These are phyloP conservation scores for Cladosporium halotolerans DNA, from an alignment of 2,329 filamentous ascomycete genomes.

Conservation along the genomic window DNA sequence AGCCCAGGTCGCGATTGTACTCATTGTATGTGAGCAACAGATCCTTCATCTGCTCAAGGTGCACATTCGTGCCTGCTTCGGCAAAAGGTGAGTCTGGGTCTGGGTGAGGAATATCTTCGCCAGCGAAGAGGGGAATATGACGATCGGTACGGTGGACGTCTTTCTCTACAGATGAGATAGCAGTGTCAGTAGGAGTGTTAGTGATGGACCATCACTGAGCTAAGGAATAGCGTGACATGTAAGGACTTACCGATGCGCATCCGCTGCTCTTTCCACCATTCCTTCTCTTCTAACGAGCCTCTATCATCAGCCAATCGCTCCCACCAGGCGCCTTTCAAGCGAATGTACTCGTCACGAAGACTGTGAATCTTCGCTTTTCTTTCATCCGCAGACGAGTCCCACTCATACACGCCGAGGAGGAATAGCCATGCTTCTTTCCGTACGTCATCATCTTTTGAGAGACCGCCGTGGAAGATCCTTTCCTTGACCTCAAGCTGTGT, in stretches of 20 bases:
- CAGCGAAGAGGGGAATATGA: slow-evolving; percentile 87
- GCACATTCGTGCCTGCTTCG: slow-evolving; percentile 87
- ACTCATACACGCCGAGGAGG: slow-evolving; percentile 82
- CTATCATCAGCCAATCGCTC: slow-evolving; percentile 80
- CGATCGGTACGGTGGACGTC: slow-evolving; percentile 97
- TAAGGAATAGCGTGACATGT: background rate
- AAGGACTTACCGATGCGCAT: slow-evolving; percentile 73
- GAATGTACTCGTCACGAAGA: slow-evolving; percentile 85
- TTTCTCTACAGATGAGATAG: slow-evolving; percentile 67
- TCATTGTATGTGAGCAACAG: slow-evolving; percentile 99
- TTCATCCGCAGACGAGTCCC: slow-evolving; percentile 85
- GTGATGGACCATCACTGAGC: slow-evolving; percentile 8
- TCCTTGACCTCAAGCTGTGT: slow-evolving; percentile 94
- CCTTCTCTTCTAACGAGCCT: slow-evolving; percentile 71
- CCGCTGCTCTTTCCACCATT: slow-evolving; percentile 96
- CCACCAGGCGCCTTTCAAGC: slow-evolving; percentile 94
- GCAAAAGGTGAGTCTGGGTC: slow-evolving; percentile 95
- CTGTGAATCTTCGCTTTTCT: slow-evolving; percentile 76
- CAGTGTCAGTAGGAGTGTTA: slow-evolving; percentile 36
- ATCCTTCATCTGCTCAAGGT: slow-evolving; percentile 98
- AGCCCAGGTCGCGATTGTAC: slow-evolving; percentile 90
- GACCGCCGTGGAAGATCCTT: slow-evolving; percentile 89
- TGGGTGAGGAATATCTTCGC: slow-evolving; percentile 93
- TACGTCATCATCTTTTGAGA: slow-evolving; percentile 83
- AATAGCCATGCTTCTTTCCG: slow-evolving; percentile 97